A percentile compares a stretch with the other conserved stretches of the same genome.
phyloP scores from a whole-genome alignment of 2,329 filamentous ascomycete species.

The Plectosphaerella sp. region DNA sequence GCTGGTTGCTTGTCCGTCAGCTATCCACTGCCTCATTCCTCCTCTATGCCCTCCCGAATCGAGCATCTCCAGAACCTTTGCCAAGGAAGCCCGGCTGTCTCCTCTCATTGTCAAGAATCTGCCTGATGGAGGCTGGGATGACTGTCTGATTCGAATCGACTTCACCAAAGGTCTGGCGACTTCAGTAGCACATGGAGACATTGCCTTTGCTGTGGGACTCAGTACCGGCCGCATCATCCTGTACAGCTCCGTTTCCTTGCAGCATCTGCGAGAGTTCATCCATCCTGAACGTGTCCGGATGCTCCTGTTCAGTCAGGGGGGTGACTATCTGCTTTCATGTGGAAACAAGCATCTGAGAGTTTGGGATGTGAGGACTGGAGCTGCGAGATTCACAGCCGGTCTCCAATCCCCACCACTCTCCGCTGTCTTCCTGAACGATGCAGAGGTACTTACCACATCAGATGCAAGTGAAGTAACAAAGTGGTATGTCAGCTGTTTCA shows the following conservation, averaged over 20 bases:
- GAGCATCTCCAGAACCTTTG: conserved; percentile 18
- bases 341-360: conserved; percentile 12
- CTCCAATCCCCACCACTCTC: conserved; percentile 8
- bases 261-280: conserved; percentile 11
- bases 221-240: conserved; percentile 21
- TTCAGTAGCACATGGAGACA: conserved; percentile 18
- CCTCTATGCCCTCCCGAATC: conserved; percentile 26
- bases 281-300: conserved; percentile 19
- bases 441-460: conserved; percentile 12
- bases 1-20: conserved; percentile 22
- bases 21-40: conserved; percentile 26
- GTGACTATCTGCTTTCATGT: conserved; percentile 17
- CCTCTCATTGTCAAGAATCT: conserved; percentile 16
- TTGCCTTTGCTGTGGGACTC: conserved; percentile 22
- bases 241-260: conserved; percentile 18
- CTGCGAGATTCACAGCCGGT: conserved; percentile 11
- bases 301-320: conserved; percentile 18
- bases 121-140: conserved; percentile 22
- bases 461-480: conserved; percentile 12
- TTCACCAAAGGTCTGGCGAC: conserved; percentile 17
- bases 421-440: conserved; percentile 9
- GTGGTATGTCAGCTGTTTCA: conserved; percentile 10
- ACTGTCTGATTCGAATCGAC: conserved; percentile 24
- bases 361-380: conserved; percentile 14
- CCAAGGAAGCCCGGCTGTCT: conserved; percentile 1